A percentile compares a stretch with the other conserved stretches of the same genome.
phyloP scores from a whole-genome alignment of 2,329 filamentous ascomycete species.

The Aspergillus ibericus region DNA sequence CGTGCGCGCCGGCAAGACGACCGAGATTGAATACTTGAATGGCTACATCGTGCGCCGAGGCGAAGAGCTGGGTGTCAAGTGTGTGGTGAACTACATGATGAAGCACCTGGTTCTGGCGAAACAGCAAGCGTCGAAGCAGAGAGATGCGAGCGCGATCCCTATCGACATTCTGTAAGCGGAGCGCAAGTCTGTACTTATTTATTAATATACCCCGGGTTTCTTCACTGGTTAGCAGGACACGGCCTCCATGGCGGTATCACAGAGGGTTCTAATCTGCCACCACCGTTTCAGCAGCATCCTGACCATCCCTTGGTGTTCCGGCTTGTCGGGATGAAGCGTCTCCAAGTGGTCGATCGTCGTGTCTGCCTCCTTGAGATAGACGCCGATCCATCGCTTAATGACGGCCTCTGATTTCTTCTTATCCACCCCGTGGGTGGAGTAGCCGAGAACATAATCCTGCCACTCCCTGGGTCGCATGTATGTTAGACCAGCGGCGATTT shows the following conservation, averaged over 20 bases:
- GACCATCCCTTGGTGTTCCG: conserved; percentile 24
- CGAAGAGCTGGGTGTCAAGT: conserved; percentile 68
- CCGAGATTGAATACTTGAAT: conserved; percentile 82
- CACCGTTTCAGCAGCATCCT: conserved; percentile 37
- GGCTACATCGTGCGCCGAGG: conserved; percentile 81
- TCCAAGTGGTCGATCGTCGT: conserved; percentile 27
- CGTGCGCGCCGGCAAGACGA: conserved; percentile 60
- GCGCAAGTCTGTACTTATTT: not conserved
- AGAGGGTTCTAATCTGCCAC: conserved; percentile 40
- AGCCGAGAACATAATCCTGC: conserved; percentile 41
- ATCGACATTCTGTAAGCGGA: conserved; percentile 20
- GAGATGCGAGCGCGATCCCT: conserved; percentile 35
- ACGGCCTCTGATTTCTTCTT: conserved; percentile 31
- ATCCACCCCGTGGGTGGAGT: conserved; percentile 31
- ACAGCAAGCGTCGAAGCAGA: conserved; percentile 46
- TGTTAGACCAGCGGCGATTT: conserved; percentile 42
- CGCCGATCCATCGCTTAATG: conserved; percentile 37
- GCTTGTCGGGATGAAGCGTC: conserved; percentile 1
- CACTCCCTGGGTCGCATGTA: conserved; percentile 42
- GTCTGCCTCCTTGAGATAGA: conserved; percentile 38
- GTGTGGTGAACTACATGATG: conserved; percentile 71
- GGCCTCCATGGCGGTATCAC: conserved; percentile 26
- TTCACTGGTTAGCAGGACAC: conserved; percentile 18
- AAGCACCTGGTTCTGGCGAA: conserved; percentile 73
- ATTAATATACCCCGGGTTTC: not conserved